These are phyloP conservation scores for Aaosphaeria pasadenensis DNA, from an alignment of 2,329 filamentous ascomycete species.

Conservation along the genomic window DNA sequence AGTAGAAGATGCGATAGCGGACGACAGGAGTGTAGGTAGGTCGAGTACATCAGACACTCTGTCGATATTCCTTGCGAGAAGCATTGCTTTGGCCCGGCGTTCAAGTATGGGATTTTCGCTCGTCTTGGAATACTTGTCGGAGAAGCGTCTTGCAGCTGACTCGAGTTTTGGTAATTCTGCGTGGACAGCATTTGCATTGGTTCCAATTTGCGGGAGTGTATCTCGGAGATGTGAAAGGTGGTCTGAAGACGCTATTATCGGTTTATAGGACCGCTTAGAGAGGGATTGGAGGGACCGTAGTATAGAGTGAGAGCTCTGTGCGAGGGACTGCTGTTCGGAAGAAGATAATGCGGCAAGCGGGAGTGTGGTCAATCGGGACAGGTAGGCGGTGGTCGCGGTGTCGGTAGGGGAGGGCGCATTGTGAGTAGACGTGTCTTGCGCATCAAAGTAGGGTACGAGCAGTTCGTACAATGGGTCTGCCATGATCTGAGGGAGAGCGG, in stretches of 20 bases:
- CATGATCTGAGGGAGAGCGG: slow-evolving; percentile 15
- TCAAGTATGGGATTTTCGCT: slow-evolving; percentile 64
- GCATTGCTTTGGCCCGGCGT: slow-evolving; percentile 72
- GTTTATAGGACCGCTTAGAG: slow-evolving; percentile 83
- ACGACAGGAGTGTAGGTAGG: slow-evolving; percentile 78
- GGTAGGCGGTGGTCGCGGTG: slow-evolving; percentile 65
- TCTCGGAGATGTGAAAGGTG: slow-evolving; percentile 70
- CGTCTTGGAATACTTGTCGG: slow-evolving; percentile 75
- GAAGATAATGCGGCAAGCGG: slow-evolving; percentile 69
- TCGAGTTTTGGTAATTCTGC: slow-evolving; percentile 76
- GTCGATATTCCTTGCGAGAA: slow-evolving; percentile 83
- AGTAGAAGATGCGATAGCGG: slow-evolving; percentile 63
- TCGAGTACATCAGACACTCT: slow-evolving; percentile 88
- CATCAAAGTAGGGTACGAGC: slow-evolving; percentile 60
- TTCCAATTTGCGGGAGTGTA: slow-evolving; percentile 69
- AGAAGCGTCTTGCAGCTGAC: slow-evolving; percentile 73
- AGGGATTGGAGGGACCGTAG: slow-evolving; percentile 81
- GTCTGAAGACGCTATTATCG: slow-evolving; percentile 76
- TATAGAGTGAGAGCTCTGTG: slow-evolving; percentile 75
- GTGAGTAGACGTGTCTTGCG: slow-evolving; percentile 38
- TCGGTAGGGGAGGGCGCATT: slow-evolving; percentile 35
- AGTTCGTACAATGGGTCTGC: slow-evolving; percentile 72
- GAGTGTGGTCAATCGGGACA: slow-evolving; percentile 73
- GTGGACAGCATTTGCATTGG: slow-evolving; percentile 64
- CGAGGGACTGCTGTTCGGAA: slow-evolving; percentile 75